These are phyloP conservation scores for Aspergillus flavus DNA, from an alignment of 2,329 filamentous ascomycete species.

Conservation along the genomic window DNA sequence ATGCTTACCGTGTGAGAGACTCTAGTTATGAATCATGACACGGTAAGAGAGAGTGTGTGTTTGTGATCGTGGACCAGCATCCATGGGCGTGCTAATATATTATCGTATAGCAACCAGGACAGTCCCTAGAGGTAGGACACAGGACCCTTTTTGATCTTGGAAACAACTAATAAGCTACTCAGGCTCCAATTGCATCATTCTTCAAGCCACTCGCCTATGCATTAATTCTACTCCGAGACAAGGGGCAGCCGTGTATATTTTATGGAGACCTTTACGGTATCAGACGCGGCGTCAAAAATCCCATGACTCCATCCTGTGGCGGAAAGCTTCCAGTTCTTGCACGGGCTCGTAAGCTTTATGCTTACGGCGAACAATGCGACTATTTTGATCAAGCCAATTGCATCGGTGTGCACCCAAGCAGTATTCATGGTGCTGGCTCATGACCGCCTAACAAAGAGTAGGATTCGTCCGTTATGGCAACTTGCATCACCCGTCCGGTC, in stretches of 20 bases:
- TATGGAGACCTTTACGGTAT: constrained; percentile 72
- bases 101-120: constrained; percentile 57
- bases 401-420: constrained; percentile 49
- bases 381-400: constrained; percentile 65
- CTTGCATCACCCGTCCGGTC: constrained; percentile 51
- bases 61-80: too few species aligned
- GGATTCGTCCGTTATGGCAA: constrained; percentile 56
- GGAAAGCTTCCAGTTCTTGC: constrained; percentile 61
- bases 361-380: constrained; percentile 66
- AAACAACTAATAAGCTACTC: constrained; percentile 1
- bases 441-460: constrained; percentile 26
- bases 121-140: constrained; percentile 57
- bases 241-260: constrained; percentile 69
- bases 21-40: constrained; percentile 74
- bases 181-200: constrained; percentile 63
- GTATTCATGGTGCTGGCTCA: background rate
- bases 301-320: constrained; percentile 56
- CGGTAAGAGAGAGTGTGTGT: constrained; percentile 37
- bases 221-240: constrained; percentile 67
- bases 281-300: constrained; percentile 49
- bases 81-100: background rate
- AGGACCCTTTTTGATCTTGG: background rate
- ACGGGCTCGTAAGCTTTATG: constrained; percentile 65
- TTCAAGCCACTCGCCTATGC: constrained; percentile 74
- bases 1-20: constrained; percentile 53